phyloP scores from a whole-genome alignment of 306 rosid genomes.

The Inga oerstediana region DNA sequence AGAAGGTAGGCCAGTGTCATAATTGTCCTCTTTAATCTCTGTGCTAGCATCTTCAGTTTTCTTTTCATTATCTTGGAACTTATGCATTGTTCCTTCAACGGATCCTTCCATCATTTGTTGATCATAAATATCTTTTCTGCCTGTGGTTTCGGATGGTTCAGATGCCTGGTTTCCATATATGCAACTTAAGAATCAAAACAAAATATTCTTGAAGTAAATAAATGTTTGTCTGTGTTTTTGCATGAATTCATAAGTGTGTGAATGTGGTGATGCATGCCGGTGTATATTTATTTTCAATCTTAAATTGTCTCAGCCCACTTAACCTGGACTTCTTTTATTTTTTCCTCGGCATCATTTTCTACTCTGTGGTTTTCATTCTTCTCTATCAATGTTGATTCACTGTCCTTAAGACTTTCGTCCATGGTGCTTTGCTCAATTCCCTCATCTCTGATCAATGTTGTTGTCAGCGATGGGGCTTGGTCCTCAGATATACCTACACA shows the following conservation, averaged over 20 bases:
- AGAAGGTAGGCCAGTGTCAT: conserved; percentile 6
- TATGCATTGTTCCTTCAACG: conserved; percentile 16
- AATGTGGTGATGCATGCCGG: conserved; percentile 1
- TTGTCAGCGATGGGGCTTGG: background rate
- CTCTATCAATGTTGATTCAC: conserved; percentile 24
- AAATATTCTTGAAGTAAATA: background rate
- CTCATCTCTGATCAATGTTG: conserved; percentile 6
- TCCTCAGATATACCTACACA: conserved; percentile 28
- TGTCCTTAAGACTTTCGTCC: conserved; percentile 25
- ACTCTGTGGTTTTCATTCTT: conserved; percentile 20
- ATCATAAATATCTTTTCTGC: conserved; percentile 3
- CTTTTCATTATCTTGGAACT: conserved; percentile 16
- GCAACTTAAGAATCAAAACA: conserved; percentile 14
- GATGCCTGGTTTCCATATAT: conserved; percentile 35
- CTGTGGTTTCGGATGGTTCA: conserved; percentile 21
- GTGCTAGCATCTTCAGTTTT: conserved; percentile 24
- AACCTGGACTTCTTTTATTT: conserved; percentile 31
- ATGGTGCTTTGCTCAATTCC: conserved; percentile 13
- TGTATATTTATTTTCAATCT: background rate
- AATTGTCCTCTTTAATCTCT: conserved; percentile 20
- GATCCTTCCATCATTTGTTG: conserved; percentile 26
- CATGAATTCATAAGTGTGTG: background rate
- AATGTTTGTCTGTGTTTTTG: background rate
- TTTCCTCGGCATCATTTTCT: conserved; percentile 26
- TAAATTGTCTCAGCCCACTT: background rate